Base-by-base conservation (phyloP, 2,329 filamentous ascomycete genomes). In the Penicillium occitanis region DNA sequence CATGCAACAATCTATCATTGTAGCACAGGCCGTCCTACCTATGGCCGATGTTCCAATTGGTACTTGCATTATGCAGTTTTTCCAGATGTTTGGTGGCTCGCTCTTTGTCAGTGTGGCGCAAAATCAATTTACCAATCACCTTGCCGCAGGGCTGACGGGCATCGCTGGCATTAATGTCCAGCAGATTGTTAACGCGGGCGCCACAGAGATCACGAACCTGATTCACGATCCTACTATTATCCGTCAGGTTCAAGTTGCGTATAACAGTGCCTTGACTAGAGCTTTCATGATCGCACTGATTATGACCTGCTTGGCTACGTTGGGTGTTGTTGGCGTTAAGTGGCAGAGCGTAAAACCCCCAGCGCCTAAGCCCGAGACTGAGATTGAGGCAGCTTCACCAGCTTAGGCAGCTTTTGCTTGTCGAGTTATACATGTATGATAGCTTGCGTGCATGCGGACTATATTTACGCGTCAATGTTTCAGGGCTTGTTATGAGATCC, bases 31-130 rank as follows among this genome's bases (percentile, higher is more conserved):
- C 14, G 25, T 48, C 17, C 17, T 61, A 4, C 40, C 22, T 4
- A 19, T 33, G 17, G n/a, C 22, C 3, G 76, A 79, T 40, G 69
- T 79, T 1, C 73, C 78, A 5, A 73, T 71, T 28, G 79, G 74
- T 2, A 76, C 74, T 1, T 74, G 75, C 0, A 69, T 77, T 0
- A 67, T 79, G 5, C 73, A 76, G 61, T 80, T 80, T 60, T 51
- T 69, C 5, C 76, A 79, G 67, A 76, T 73, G 4, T 69, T 80
- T 3, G 78, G 76, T 5, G 78, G 78, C 3, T 68, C 77, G 0
- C 63, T 80, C 11, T 79, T 78, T 28, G 68, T 79, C 14, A 75
- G 75, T 1, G 74, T 78, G 6, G 75, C 64, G 2, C 75, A 80
- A 67, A 35, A 30, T 5, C 28, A 53, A 17, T 77, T 77, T 53